phyloP scores from a whole-genome alignment of 805 yeast genomes.

The Nakazawaea siamensis region DNA sequence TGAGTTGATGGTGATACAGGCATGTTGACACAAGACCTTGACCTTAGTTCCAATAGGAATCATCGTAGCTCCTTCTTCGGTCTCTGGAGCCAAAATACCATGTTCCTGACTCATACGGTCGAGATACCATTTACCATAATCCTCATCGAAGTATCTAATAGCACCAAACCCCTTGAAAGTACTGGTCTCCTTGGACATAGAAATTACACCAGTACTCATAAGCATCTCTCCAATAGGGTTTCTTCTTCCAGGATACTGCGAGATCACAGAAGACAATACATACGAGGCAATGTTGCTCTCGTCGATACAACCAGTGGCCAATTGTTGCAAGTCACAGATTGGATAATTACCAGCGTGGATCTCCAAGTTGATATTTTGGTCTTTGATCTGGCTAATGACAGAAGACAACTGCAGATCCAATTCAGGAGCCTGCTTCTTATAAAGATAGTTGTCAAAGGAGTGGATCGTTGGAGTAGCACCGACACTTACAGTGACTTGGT shows the following conservation, averaged over 20 bases:
- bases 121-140: constrained; percentile 51
- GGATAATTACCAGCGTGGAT: constrained; percentile 80
- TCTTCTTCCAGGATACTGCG: constrained; percentile 52
- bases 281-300: constrained; percentile 37
- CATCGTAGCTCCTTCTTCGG: constrained; percentile 20
- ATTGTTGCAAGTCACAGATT: constrained; percentile 68
- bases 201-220: constrained; percentile 66
- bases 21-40: constrained; percentile 57
- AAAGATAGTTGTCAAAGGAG: constrained; percentile 29
- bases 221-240: constrained; percentile 46
- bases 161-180: constrained; percentile 54
- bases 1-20: constrained; percentile 62
- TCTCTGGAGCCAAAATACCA: constrained; percentile 54
- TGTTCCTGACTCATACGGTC: constrained; percentile 74
- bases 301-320: constrained; percentile 55
- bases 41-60: constrained; percentile 50
- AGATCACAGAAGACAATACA: constrained; percentile 52
- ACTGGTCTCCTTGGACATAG: constrained; percentile 58
- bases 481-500: constrained; percentile 46
- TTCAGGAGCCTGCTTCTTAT: constrained; percentile 15
- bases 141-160: constrained; percentile 26
- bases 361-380: constrained; percentile 40
- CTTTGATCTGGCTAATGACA: constrained; percentile 14
- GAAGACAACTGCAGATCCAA: constrained; percentile 14
- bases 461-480: constrained; percentile 84